Evolutionary conservation across 768 basidiomycete species (phyloP), one percentile per base, ranked within the genome.

Genomic region (Agaricus sinodeliciosus): DNA sequence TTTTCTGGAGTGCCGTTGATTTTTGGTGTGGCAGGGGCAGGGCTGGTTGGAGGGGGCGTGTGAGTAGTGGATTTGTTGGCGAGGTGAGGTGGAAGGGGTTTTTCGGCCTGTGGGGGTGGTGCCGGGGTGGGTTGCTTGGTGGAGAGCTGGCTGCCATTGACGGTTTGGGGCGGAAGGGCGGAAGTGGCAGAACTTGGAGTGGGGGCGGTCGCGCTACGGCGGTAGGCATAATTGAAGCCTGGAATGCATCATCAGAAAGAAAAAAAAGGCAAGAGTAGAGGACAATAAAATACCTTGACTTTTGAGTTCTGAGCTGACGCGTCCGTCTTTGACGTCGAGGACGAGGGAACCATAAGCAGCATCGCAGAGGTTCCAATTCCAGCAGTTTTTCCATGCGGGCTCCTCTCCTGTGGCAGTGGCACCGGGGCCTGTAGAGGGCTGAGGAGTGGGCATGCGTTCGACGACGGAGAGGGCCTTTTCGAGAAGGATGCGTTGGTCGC

Each of bases 361-460:
- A 60, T 99, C 96, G 58, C 94, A 94, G 40, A 98, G 71, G 62
- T 97, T 95, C 95, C 95, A 96, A 65, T 96, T 93, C 95, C 95
- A 97, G 65, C 91, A 93, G 66, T 96, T 97, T 70, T 97, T 99
- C 96, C 96, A 99, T 0, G 90, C 85, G 3, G 87, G 84, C 60
- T 97, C 94, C 66, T 99, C 95, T 2, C 79, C 78, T 2, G 78
- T 74, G 8, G 77, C 72, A 1, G 78, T 73, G 7, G 77, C 73
- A 0, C 72, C 75, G 4, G 77, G 74, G 18, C 70, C 73, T 37
- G 68, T 62, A 43, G 75, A 70, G 22, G 78, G 72, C 42, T 75
- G 69, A 0, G 74, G 58, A 4, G 77, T 70, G 1, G 94, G 94
- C 5, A 96, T 70, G 43, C 90, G 81, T 60, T 90, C 87, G 31